Evolutionary conservation across 371 early-diverging fungal species (phyloP), one percentile per base, ranked within the genome.

Genomic region (Cokeromyces recurvatus): DNA sequence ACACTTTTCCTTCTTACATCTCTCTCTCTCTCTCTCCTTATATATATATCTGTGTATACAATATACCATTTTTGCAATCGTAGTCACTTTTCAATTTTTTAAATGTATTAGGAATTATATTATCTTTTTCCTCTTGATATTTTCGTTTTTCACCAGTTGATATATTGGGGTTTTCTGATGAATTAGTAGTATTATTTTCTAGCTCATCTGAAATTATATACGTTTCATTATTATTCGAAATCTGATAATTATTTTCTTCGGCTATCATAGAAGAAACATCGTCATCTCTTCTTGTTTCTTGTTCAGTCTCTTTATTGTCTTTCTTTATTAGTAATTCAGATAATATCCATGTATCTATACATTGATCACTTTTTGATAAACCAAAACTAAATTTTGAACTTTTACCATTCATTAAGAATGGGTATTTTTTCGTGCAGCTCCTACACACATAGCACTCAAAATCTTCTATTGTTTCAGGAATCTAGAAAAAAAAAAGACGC

Each of bases 361-460:
- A 31, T 6, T 53, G 32, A 4, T 61, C 34, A 6, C 42, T 46
- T 22, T 48, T 62, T 3, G 56, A 60, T 17, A 71, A 31, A 2
- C 82, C 80, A 51, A 74, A 59, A 53, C 77, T 62, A 48, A 85
- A 78, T 42, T 67, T 48, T 29, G 68, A 41, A 48, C 75, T 56
- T 38, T 69, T 53, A 10, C 64, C 55, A 47, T 81, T 72, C 35
- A 71, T 51, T 15, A 87, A 47, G 27, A 86, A 81, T 3, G 85
- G 66, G 54, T 86, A 71, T 19, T 57, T 60, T n/a, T 49, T 64
- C 6, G 86, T 84, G 47, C 94, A 94, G 0, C 53, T 68, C 21
- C 86, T 73, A 70, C 94, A 94, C 17, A 92, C 68, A 50, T 86
- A 90, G 40, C 88, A 87, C 31, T 86, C 89, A 58, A 86, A 90